Evolutionary conservation across 1,284 basidiomycete genomes (phyloP), one percentile per base, ranked within the genome.

Genomic region (Cerrena zonata): DNA sequence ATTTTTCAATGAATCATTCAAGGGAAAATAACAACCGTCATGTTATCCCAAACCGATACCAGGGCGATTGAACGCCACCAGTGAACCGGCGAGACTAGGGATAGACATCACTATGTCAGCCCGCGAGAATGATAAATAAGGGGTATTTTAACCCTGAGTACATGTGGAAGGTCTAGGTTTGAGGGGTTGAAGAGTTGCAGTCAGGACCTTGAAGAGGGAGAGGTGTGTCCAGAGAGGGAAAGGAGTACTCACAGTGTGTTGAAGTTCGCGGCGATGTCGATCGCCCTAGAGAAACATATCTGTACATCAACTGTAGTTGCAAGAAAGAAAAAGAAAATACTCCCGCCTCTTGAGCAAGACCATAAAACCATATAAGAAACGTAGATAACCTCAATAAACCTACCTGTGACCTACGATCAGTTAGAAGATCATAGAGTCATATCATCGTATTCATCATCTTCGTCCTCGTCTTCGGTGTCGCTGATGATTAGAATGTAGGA

Each of bases 401-500:
- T 34, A 34, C 30, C 30, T 34, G 15, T 34, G 30, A 34, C 15
- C 30, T 34, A 34, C 7, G 30, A 34, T 15, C 15, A 15, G 7
- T 34, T 34, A 15, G 30, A 34, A 13, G 24, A 4, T 42, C 41
- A 23, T 42, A 10, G 41, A 21, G 37, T 39, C 37, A 18, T 4
- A 42, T 42, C 41, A 13, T 42, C 41, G 5, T 42, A n/a, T n/a
- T 42, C 39, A 18, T 40, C 39, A 10, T 40, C 41, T 22, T 54
- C 57, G 19, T 56, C 66, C 39, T 72, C 69, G 42, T 73, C 71
- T 58, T 77, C 76, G 49, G 77, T 76, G 56, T 79, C 78, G 58
- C 76, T 80, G 52, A 79, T 61, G 30, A 76, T 68, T 48, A 80
- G 61, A 50, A 79, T 66, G 21, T 69, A 70, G 22, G 68, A 63